Evolutionary conservation across 441 rosid species (phyloP).

Genomic region (Capsella rubella): DNA sequence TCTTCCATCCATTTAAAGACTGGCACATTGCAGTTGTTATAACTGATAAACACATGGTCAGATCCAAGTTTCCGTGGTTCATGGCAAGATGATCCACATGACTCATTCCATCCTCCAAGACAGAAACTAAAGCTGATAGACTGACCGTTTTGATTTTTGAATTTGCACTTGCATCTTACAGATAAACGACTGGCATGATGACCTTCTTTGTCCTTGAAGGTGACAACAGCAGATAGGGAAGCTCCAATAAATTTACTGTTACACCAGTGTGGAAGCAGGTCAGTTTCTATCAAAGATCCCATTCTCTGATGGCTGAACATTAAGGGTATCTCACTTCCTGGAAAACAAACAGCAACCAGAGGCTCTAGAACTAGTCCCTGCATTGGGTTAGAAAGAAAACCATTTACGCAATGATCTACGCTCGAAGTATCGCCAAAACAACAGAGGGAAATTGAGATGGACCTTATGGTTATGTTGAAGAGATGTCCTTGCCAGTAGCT

Average conservation of each 20-base stretch:
- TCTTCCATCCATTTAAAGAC: constrained; percentile 12
- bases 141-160: constrained; percentile 29
- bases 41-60: constrained; percentile 42
- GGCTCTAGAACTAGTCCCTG: constrained; percentile 41
- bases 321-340: constrained; percentile 39
- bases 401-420: background rate
- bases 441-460: background rate
- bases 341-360: constrained; percentile 34
- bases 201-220: constrained; percentile 37
- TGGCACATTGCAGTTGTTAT: constrained; percentile 34
- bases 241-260: constrained; percentile 36
- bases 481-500: constrained; percentile 34
- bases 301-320: constrained; percentile 42
- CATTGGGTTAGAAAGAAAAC: background rate
- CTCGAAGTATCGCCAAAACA: background rate
- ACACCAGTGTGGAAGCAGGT: constrained; percentile 44
- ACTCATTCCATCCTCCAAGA: constrained; percentile 41
- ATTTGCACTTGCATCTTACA: constrained; percentile 38
- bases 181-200: constrained; percentile 21
- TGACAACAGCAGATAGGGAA: constrained; percentile 29
- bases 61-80: constrained; percentile 37
- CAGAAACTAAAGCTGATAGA: constrained; percentile 29
- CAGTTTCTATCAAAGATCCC: constrained; percentile 42
- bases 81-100: constrained; percentile 35
- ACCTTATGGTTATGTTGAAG: constrained; percentile 42